Base-by-base conservation (phyloP, 768 basidiomycete species). In the Russula compacta region DNA sequence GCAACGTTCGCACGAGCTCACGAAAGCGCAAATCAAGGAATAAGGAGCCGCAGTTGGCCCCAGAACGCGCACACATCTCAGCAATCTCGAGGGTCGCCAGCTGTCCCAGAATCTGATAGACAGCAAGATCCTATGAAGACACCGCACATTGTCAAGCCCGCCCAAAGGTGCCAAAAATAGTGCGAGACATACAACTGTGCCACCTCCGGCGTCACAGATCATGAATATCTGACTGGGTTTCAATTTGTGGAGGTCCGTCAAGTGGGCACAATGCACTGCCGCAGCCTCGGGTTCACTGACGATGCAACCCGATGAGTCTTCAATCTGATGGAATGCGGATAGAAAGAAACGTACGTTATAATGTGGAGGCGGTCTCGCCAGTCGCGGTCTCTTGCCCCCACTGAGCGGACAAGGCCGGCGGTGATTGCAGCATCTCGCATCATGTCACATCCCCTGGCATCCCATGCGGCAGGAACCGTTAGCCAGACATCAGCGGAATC, bases 381-480 rank as follows among this genome's bases (percentile, higher is more conserved):
- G 58, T 78, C 75, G 19, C 74, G 73, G 66, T 94, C 92, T 15
- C 85, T 84, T 15, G 87, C 84, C 48, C 78, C 75, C 6, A 86
- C 75, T 50, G 83, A 84, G 65, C 84, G 84, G 12, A 93, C 92
- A 6, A 94, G 78, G 0, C 88, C 88, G 6, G 91, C 91, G 24
- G 78, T 76, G 61, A 94, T 87, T 15, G 92, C 90, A 46, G 89
- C 88, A 53, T 85, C 85, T 21, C 91, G 81, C 92, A 93, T 93
- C 66, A 92, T 79, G 60, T 86, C 85, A 67, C 87, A 91, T 0
- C 89, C 91, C 64, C 79, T 84, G 1, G 86, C 89, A 70, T 94
- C 91, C 92, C 91, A 94, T 19, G 91, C 92, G 14, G 92, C 92
- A 56, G 92, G 92, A 4, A 92, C 91, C 2, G 89, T 92, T 58